A percentile compares a stretch with the other conserved stretches of the same genome.
phyloP scores from a whole-genome alignment of 306 rosid species.

The Vicia faba region DNA sequence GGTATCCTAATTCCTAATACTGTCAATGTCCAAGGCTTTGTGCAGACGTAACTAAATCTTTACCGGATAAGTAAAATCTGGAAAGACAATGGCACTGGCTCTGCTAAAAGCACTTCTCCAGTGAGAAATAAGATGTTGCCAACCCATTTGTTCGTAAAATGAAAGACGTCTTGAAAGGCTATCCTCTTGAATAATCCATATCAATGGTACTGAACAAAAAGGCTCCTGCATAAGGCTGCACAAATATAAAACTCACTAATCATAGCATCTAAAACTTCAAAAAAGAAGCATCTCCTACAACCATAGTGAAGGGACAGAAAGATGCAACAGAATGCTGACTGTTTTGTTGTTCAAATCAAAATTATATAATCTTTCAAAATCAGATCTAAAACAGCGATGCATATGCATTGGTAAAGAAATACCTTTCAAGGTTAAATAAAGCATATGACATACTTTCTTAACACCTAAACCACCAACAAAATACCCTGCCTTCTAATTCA shows the following conservation, averaged over 20 bases:
- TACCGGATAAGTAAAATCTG: constrained; percentile 93
- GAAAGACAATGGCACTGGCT: constrained; percentile 83
- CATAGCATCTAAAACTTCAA: constrained; percentile 52
- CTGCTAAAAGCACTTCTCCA: constrained; percentile 83
- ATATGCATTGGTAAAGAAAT: constrained; percentile 3
- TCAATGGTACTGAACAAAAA: constrained; percentile 83
- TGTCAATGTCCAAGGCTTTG: constrained; percentile 6
- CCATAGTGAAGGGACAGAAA: constrained; percentile 30
- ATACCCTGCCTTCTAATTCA: constrained; percentile 27
- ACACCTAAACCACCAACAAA: constrained; percentile 31
- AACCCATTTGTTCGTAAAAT: constrained; percentile 68
- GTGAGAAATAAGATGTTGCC: constrained; percentile 73
- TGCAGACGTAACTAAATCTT: constrained; percentile 26
- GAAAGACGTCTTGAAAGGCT: constrained; percentile 80
- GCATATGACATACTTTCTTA: constrained; percentile 8
- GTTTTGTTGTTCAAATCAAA: constrained; percentile 26
- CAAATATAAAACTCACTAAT: constrained; percentile 76
- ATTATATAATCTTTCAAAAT: constrained; percentile 11
- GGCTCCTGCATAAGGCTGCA: constrained; percentile 99
- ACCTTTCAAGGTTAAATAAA: constrained; percentile 16
- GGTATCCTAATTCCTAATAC: constrained; percentile 21
- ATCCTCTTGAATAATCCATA: constrained; percentile 97
- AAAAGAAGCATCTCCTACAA: constrained; percentile 26
- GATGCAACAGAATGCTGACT: constrained; percentile 23
- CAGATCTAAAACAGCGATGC: constrained; percentile 2